These are phyloP conservation scores for Aegle marmelos DNA, from an alignment of 345 rosid genomes.

Conservation along the genomic window DNA sequence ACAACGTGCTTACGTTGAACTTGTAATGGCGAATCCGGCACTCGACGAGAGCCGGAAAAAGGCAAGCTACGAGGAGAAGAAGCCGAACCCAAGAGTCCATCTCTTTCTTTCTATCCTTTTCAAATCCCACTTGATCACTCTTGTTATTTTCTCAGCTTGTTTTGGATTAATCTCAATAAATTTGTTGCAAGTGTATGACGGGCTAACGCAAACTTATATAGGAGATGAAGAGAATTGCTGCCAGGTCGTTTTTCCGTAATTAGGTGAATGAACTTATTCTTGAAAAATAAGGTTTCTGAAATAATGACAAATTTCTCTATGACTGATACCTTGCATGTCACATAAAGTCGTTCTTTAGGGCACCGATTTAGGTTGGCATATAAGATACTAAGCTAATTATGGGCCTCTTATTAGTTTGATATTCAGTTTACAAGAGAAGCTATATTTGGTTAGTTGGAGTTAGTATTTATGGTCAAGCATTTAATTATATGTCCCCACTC, in stretches of 20 bases:
- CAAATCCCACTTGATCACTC: slow-evolving; percentile 6
- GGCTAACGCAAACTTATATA: slow-evolving; percentile 48
- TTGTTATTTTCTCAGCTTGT: slow-evolving; percentile 9
- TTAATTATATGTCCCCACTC: not conserved
- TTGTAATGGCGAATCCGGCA: slow-evolving; percentile 63
- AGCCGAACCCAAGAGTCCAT: slow-evolving; percentile 40
- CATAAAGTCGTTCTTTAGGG: slow-evolving; percentile 26
- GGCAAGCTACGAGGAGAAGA: slow-evolving; percentile 34
- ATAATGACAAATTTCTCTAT: not conserved
- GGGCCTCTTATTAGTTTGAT: slow-evolving; percentile 5
- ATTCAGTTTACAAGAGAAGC: slow-evolving; percentile 2
- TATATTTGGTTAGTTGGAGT: not conserved
- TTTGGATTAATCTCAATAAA: not conserved
- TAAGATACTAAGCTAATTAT: not conserved
- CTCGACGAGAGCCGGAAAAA: slow-evolving; percentile 48
- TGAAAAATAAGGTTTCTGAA: slow-evolving; percentile 40
- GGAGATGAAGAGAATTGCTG: slow-evolving; percentile 30
- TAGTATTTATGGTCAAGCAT: not conserved
- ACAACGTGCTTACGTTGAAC: slow-evolving; percentile 46
- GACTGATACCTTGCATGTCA: slow-evolving; percentile 33
- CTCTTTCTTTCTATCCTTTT: slow-evolving; percentile 1
- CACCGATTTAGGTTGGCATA: not conserved
- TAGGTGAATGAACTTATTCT: slow-evolving; percentile 57
- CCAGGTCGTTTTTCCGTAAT: slow-evolving; percentile 57
- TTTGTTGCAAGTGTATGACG: slow-evolving; percentile 27